Conservation (phyloP, 2,329 filamentous ascomycete genomes). For the Acrodontium crateriforme region DNA sequence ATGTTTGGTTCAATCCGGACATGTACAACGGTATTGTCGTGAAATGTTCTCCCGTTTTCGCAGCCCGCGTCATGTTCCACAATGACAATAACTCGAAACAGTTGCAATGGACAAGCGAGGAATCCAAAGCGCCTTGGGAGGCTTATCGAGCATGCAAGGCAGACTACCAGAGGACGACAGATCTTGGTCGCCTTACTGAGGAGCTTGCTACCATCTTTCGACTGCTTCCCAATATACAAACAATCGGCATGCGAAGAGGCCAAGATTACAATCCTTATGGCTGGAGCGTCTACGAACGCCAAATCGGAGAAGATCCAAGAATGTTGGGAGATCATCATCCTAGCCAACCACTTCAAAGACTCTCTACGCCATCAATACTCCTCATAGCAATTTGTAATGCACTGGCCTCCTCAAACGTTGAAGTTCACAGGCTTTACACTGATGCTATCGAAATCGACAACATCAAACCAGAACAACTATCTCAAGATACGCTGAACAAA, state of each 20-base stretch:
- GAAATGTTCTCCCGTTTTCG: too few relatives aligned
- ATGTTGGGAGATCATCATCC: constrained; percentile 15
- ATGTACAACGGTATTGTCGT: constrained; percentile 12
- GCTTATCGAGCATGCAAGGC: constrained; percentile 10
- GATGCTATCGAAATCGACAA: constrained; percentile 20
- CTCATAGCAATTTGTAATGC: constrained; percentile 15
- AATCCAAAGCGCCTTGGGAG: constrained; percentile 7
- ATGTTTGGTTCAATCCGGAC: constrained; percentile 23
- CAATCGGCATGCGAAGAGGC: constrained; percentile 19
- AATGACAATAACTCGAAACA: too few relatives aligned
- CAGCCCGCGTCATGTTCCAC: too few relatives aligned
- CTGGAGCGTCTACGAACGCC: constrained; percentile 11
- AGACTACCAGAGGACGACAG: constrained; percentile 12
- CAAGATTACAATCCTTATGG: constrained; percentile 18
- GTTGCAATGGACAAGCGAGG: too few relatives aligned
- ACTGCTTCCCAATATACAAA: constrained; percentile 14
- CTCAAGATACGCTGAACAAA: constrained; percentile 7
- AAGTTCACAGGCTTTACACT: constrained; percentile 18
- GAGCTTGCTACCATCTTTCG: constrained; percentile 8
- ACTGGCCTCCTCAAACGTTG: constrained; percentile 5
- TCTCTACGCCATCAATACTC: constrained; percentile 14
- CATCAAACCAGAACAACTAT: constrained; percentile 7
- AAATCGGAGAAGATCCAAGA: constrained; percentile 16
- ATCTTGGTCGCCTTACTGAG: constrained; percentile 5
- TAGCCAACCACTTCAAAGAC: constrained; percentile 5